These are phyloP conservation scores for Scorias spongiosa DNA, from an alignment of 2,329 filamentous ascomycete species.

Conservation along the genomic window DNA sequence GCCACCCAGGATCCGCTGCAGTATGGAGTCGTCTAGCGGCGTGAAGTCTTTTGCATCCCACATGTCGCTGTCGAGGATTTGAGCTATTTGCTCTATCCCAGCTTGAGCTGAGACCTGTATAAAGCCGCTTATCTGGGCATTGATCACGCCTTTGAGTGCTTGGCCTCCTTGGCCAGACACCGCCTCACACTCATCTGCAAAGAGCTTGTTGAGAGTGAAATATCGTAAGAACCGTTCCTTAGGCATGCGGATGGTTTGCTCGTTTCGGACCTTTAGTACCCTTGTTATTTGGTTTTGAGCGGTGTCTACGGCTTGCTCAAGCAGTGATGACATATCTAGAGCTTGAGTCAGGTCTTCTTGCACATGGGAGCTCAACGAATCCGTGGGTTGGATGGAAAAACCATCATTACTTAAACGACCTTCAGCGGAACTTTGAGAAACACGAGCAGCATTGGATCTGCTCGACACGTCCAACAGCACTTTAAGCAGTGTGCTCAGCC, in stretches of 20 bases:
- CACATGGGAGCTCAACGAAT: constrained; percentile 6
- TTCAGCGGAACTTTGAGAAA: constrained; percentile 4
- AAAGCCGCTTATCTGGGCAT: constrained; percentile 68
- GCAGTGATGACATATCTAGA: constrained; percentile 60
- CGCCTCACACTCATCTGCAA: constrained; percentile 75
- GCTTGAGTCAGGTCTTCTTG: constrained; percentile 66
- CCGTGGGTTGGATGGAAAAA: constrained; percentile 10
- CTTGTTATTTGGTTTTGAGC: constrained; percentile 61
- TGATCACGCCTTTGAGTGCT: constrained; percentile 62
- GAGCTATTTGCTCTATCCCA: constrained; percentile 59
- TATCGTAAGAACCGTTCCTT: constrained; percentile 62
- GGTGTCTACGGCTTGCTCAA: constrained; percentile 67
- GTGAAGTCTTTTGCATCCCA: constrained; percentile 68
- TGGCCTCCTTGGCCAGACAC: constrained; percentile 66
- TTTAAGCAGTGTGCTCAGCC: constrained; percentile 82
- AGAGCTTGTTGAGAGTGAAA: constrained; percentile 67
- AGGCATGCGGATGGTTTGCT: constrained; percentile 54
- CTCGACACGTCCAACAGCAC: constrained; percentile 89
- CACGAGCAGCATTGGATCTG: constrained; percentile 32
- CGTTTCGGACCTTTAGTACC: constrained; percentile 59
- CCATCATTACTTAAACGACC: neutral
- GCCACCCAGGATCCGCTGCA: constrained; percentile 50
- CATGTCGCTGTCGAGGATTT: constrained; percentile 64
- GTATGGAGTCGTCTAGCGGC: constrained; percentile 42
- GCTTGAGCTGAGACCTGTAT: constrained; percentile 54